Evolutionary conservation across 768 basidiomycete species (phyloP), one percentile per base, ranked within the genome.

Genomic region (Hirschioporus abietinus): DNA sequence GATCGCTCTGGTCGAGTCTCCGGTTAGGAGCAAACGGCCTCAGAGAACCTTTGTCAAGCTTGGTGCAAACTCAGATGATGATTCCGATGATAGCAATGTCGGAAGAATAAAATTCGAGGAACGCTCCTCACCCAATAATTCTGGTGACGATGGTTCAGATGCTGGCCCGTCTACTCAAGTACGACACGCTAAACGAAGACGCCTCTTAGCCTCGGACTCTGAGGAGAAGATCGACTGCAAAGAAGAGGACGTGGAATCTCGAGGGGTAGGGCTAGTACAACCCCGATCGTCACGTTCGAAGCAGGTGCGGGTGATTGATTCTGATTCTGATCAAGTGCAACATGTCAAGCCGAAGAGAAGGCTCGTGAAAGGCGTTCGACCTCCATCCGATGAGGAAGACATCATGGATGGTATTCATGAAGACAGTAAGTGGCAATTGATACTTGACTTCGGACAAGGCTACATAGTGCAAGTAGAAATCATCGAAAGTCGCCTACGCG

Each of bases 401-500:
- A 70, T 80, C 23, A 69, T 82, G 52, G 80, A 78, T 20, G 80
- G 86, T 70, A 78, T 89, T 8, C 84, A 89, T 60, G 79, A 83
- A 78, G 79, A 86, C 68, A 81, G 90, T 89, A 71, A 72, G 83
- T 75, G 64, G 65, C 64, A 7, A 63, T 61, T 65, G 61, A 35
- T 36, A 25, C 17, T 63, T 42, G 67, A 63, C 35, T 26, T 23
- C 64, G 27, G 7, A 7, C 61, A n/a, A 59, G 65, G 30, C 59
- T 20, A 42, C 62, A 65, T 63, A 42, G 67, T 58, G 64, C 65
- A 24, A 35, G 7, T 68, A 92, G 89, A 79, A 64, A 89, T 93
- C 30, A 76, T 94, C 57, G 80, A 87, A 26, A 78, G 77, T 7
- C 87, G 92, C 59, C 75, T 93, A 34, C 87, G 92, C 36, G 74